Evolutionary conservation across 495 filamentous ascomycete genomes (phyloP).

Genomic region (Durotheca rogersii): DNA sequence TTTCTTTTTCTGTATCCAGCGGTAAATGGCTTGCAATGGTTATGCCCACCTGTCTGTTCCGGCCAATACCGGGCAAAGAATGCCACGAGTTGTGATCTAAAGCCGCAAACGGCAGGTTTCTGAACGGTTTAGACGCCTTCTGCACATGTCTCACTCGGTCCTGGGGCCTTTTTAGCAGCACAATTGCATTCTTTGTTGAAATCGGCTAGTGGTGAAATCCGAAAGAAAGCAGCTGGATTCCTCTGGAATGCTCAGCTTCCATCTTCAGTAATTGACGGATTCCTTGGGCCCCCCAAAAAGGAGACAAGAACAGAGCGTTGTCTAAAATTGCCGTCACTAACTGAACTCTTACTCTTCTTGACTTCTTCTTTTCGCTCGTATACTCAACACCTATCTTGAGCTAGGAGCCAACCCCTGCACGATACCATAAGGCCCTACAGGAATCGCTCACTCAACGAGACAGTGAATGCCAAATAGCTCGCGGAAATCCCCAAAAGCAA

Average conservation of each 20-base stretch:
- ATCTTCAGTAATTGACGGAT: slow-evolving; percentile 15
- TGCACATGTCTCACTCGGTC: slow-evolving; percentile 26
- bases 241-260: slow-evolving; percentile 30
- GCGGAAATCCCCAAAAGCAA: slow-evolving; percentile 2
- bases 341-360: slow-evolving; percentile 11
- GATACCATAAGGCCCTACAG: slow-evolving; percentile 10
- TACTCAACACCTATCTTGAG: slow-evolving; percentile 2
- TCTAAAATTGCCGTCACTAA: slow-evolving; percentile 9
- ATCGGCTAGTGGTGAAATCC: slow-evolving; percentile 16
- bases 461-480: slow-evolving; percentile 13
- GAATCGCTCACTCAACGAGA: slow-evolving; percentile 5
- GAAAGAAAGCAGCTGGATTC: slow-evolving; percentile 14
- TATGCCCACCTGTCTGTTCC: slow-evolving; percentile 8
- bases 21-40: background rate
- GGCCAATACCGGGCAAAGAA: slow-evolving; percentile 17
- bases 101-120: slow-evolving; percentile 30
- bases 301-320: slow-evolving; percentile 25
- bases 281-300: slow-evolving; percentile 14
- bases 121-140: slow-evolving; percentile 2
- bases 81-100: slow-evolving; percentile 4
- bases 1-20: too few relatives aligned
- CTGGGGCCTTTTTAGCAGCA: background rate
- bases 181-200: slow-evolving; percentile 37
- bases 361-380: slow-evolving; percentile 8
- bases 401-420: slow-evolving; percentile 2